Base-by-base conservation (phyloP, 23 red algal genomes). In the Cyanidioschyzon merolae region DNA sequence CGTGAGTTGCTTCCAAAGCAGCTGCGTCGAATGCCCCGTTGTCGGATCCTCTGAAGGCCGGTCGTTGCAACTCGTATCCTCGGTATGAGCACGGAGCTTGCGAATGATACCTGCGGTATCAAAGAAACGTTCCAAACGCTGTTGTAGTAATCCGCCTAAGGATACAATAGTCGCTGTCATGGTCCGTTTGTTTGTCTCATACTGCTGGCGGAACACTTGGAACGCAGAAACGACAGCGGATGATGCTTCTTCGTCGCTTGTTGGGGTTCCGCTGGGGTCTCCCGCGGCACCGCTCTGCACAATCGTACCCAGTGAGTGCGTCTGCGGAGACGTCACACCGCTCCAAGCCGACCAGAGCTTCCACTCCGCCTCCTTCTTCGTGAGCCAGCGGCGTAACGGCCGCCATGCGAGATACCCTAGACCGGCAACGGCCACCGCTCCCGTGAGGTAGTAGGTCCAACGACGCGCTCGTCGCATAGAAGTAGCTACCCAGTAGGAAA, bases 171-270 rank as follows among this genome's bases (percentile, higher is more conserved):
- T 71, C 29, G 63, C 21, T 17, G n/a, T 25, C 63, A 71, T 32
- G n/a, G 63, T 35, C 7, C 63, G 63, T 35, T 35, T 25, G 32
- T 71, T 71, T 3, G 63, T 35, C 29, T 71, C 63, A 71, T 71
- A 71, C 29, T 71, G 63, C 63, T 71, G n/a, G n/a, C 63, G 63
- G 7, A 71, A 71, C 3, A 71, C 21, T 27, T 71, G 63, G 7
- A 54, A 54, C 45, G 45, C 45, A 15, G 45, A 54, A 21, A 21
- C 21, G 7, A 54, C 45, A 7, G 45, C 7, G 45, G 45, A 54
- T 7, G 45, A 21, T 15, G 21, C 45, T 7, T 54, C 45, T 21
- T 54, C 12, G 45, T 54, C 21, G n/a, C n/a, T n/a, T n/a, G n/a
- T n/a, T n/a, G n/a, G n/a, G n/a, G n/a, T n/a, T n/a, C n/a, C n/a